Base-by-base conservation (phyloP, 441 rosid species). In the Theobroma grandiflorum region DNA sequence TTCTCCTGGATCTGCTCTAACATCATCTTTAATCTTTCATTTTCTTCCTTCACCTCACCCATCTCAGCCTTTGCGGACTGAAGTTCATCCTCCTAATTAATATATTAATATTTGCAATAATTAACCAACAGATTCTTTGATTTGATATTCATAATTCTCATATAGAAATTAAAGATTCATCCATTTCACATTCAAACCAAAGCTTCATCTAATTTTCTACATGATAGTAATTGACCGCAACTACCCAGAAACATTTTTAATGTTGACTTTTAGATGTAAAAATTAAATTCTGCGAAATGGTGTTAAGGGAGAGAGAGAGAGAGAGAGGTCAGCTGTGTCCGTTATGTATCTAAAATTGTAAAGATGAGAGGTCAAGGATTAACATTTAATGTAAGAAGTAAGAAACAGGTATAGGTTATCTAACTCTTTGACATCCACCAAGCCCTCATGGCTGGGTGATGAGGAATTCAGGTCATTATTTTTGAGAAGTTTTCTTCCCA, bases 21-120 rank as follows among this genome's bases (percentile, higher is more conserved):
- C 88, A 88, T 86, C 80, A 75, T 87, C 84, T 89, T 94, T 26
- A 96, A 85, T 63, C 94, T 93, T 52, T 90, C 84, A 62, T 96
- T 96, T 80, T 94, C 99, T 88, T 91, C 91, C 52, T 85, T 91
- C 65, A 87, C 94, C 65, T 88, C 89, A 14, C 90, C 90, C 93
- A 95, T 92, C 79, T 94, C 92, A 0, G 90, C 87, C 84, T 88
- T 90, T 4, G 97, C 89, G 2, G 94, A 87, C 85, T 91, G 92
- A 70, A 96, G 89, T 40, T 79, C 89, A 63, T 86, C 86, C 35
- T 89, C 89, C 92, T 93, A 40, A 53, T 49, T 31, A 80, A 74
- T 72, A 14, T 14, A 31, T 6, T 6, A 80, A 47, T 15, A 9
- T 18, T 45, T 33, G 52, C 62, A 69, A 52, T 22, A 52, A 35